Evolutionary conservation across 345 rosid genomes (phyloP).

Genomic region (Moringa oleifera): DNA sequence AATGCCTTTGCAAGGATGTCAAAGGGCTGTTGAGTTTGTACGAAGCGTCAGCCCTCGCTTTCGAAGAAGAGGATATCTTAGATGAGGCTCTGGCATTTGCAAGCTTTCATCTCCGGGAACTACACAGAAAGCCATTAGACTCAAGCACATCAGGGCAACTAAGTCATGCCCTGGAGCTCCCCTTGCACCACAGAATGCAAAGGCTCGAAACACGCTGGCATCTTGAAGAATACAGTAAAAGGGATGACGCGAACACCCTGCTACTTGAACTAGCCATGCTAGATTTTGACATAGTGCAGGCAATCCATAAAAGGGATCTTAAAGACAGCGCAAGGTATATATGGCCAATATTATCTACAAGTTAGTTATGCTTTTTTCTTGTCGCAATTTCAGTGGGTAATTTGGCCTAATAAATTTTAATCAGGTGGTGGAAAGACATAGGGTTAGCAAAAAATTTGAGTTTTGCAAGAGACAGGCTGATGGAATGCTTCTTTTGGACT

Average conservation of each 20-base stretch:
- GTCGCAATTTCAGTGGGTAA: no score
- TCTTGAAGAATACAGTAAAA: slow-evolving; percentile 21
- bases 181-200: slow-evolving; percentile 22
- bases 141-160: slow-evolving; percentile 12
- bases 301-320: slow-evolving; percentile 26
- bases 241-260: neutral
- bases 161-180: slow-evolving; percentile 32
- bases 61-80: slow-evolving; percentile 34
- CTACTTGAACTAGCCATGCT: slow-evolving; percentile 32
- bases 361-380: no score
- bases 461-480: slow-evolving; percentile 37
- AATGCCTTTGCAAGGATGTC: slow-evolving; percentile 4
- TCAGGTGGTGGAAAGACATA: slow-evolving; percentile 37
- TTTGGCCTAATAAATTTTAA: neutral
- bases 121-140: neutral
- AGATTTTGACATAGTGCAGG: slow-evolving; percentile 37
- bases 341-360: neutral
- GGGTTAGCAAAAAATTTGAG: slow-evolving; percentile 21
- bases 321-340: slow-evolving; percentile 20
- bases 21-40: slow-evolving; percentile 35
- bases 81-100: slow-evolving; percentile 19
- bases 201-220: slow-evolving; percentile 32
- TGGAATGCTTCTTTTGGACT: slow-evolving; percentile 33
- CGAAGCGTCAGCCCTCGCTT: slow-evolving; percentile 32
- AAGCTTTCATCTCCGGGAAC: slow-evolving; percentile 11